Base-by-base conservation (phyloP, 306 rosid genomes). In the Psophocarpus tetragonolobus region DNA sequence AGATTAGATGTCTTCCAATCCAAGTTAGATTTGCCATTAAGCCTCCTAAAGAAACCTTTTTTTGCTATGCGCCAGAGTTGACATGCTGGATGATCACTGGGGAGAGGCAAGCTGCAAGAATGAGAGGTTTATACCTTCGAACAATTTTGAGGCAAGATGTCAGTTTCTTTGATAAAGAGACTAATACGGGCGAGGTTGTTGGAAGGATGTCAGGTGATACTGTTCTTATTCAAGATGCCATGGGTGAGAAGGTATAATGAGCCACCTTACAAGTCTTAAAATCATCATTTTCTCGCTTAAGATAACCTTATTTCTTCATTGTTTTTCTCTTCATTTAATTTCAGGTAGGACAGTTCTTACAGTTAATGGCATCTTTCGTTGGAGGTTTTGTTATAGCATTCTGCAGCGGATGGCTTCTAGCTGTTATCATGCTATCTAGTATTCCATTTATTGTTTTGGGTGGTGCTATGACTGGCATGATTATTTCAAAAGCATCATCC, bases 171-270 rank as follows among this genome's bases (percentile, higher is more conserved):
- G 96, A 93, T 67, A 67, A 71, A 73, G 91, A 92, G 82, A 79
- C 91, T 0, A 90, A 61, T 36, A 82, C 96, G 0, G 97, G 97
- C 7, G 94, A 89, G 84, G 87, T 93, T 62, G 71, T 92, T 29
- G 93, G 82, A 73, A 87, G 96, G 73, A 92, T 92, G 97, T 88
- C 96, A 23, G 97, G 96, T 0, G 96, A 90, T 21, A 90, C 97
- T 23, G 89, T 90, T 45, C 92, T 89, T 66, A 90, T 92, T 75
- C 97, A 90, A 87, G 94, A 87, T 29, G 96, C 97, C 75, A 85
- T 87, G 92, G 97, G 96, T 0, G 97, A 92, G 81, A 92, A 92
- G 92, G 97, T 92, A 85, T 51, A 30, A 27, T 36, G 3, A 32
- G 36, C 27, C 78, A n/a, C 26, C 39, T 11, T 9, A 27, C 23